These are phyloP conservation scores for Septoria petroselini DNA, from an alignment of 2,329 filamentous ascomycete species.

Conservation along the genomic window DNA sequence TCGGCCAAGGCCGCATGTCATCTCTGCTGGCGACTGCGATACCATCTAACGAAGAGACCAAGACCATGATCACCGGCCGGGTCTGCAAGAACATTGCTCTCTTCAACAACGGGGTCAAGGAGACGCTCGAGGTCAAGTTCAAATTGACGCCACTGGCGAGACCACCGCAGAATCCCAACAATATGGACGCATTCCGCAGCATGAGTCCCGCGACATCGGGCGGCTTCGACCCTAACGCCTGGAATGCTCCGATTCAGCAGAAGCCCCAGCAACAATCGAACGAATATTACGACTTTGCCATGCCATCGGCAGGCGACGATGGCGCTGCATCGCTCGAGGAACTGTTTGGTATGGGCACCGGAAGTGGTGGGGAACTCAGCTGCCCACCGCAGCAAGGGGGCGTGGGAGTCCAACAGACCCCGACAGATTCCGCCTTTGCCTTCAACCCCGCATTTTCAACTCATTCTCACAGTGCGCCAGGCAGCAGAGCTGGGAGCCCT, in stretches of 20 bases:
- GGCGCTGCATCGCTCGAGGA: slow-evolving; percentile 32
- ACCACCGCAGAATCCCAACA: slow-evolving; percentile 57
- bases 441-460: slow-evolving; percentile 37
- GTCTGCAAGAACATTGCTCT: slow-evolving; percentile 83
- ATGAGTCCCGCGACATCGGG: slow-evolving; percentile 57
- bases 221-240: slow-evolving; percentile 69
- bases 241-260: slow-evolving; percentile 58
- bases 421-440: slow-evolving; percentile 31
- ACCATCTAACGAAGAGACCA: slow-evolving; percentile 58
- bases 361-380: slow-evolving; percentile 22
- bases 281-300: slow-evolving; percentile 33
- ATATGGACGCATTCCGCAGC: slow-evolving; percentile 58
- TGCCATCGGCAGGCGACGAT: slow-evolving; percentile 20
- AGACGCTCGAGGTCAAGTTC: slow-evolving; percentile 90
- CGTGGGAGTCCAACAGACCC: slow-evolving; percentile 36
- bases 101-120: slow-evolving; percentile 76
- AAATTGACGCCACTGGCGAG: slow-evolving; percentile 76
- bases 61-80: slow-evolving; percentile 78
- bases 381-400: slow-evolving; percentile 26
- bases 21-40: slow-evolving; percentile 67
- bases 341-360: slow-evolving; percentile 33
- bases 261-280: slow-evolving; percentile 51
- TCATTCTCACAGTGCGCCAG: slow-evolving; percentile 37
- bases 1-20: slow-evolving; percentile 93
- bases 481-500: slow-evolving; percentile 47